These are phyloP conservation scores for Aleurites moluccanus DNA, from an alignment of 441 rosid genomes.

Conservation along the genomic window DNA sequence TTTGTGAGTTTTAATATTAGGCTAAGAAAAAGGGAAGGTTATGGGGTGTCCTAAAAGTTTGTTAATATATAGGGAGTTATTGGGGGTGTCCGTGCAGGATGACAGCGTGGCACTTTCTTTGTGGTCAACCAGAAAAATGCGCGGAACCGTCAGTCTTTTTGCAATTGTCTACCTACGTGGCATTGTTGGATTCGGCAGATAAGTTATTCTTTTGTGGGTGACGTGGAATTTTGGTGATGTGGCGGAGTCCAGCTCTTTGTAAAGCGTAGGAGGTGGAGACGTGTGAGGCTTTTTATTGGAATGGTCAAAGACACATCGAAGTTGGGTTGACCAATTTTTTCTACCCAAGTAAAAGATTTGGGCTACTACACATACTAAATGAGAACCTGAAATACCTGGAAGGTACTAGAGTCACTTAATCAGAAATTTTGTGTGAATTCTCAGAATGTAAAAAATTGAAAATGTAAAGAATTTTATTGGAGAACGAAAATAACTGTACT, in stretches of 20 bases:
- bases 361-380: no score
- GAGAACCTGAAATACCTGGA: no score
- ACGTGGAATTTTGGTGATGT: slow-evolving; percentile 12
- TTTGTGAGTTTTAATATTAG: slow-evolving; percentile 10
- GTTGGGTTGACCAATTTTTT: slow-evolving; percentile 11
- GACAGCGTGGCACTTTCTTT: slow-evolving; percentile 24
- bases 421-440: no score
- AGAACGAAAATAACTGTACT: no score
- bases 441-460: no score
- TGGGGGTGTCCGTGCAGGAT: slow-evolving; percentile 25
- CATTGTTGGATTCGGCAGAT: neutral
- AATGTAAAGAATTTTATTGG: no score
- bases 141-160: slow-evolving; percentile 22
- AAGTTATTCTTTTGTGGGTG: neutral
- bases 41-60: slow-evolving; percentile 37
- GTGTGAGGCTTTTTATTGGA: neutral
- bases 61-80: slow-evolving; percentile 19
- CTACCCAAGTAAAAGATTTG: no score
- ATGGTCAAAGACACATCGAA: neutral
- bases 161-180: neutral
- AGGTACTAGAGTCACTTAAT: no score
- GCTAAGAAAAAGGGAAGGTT: slow-evolving; percentile 36
- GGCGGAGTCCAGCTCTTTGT: neutral
- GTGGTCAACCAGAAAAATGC: slow-evolving; percentile 37
- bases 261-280: neutral